Evolutionary conservation across 208 protist species (phyloP).

Genomic region (Porcisia hertigi): DNA sequence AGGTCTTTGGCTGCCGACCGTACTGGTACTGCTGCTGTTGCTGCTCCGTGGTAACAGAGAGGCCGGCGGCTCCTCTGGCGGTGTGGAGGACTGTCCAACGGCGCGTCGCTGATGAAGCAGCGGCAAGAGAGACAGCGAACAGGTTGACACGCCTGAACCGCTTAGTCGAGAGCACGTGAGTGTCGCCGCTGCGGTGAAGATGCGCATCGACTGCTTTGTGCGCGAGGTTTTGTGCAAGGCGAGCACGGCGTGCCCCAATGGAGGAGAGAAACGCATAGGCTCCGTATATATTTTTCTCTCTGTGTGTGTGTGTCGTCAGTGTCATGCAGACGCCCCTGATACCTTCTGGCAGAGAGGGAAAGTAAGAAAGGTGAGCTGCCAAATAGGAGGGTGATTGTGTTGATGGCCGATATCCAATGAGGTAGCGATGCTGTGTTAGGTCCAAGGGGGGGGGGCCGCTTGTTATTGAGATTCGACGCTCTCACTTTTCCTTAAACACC

Average conservation of each 20-base stretch:
- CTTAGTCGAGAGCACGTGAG: background rate
- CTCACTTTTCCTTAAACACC: background rate
- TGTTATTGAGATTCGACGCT: background rate
- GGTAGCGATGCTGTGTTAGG: background rate
- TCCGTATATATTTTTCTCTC: background rate
- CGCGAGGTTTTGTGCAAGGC: background rate
- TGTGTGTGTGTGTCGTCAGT: background rate
- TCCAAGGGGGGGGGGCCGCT: background rate
- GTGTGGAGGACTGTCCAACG: background rate
- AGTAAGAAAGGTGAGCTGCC: background rate
- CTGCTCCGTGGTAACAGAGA: background rate
- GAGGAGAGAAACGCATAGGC: background rate
- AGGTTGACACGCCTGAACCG: background rate
- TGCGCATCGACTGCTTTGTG: background rate
- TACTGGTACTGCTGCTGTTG: background rate
- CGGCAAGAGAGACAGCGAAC: background rate
- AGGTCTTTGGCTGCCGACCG: background rate
- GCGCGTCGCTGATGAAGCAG: conserved; percentile 10
- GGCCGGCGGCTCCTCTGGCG: background rate
- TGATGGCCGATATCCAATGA: background rate
- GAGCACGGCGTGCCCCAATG: background rate
- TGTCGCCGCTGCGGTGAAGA: background rate
- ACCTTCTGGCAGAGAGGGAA: background rate
- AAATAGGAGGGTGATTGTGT: background rate
- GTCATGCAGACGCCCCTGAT: background rate